phyloP scores from a whole-genome alignment of 163 green algal species.

The Chlorella variabilis region DNA sequence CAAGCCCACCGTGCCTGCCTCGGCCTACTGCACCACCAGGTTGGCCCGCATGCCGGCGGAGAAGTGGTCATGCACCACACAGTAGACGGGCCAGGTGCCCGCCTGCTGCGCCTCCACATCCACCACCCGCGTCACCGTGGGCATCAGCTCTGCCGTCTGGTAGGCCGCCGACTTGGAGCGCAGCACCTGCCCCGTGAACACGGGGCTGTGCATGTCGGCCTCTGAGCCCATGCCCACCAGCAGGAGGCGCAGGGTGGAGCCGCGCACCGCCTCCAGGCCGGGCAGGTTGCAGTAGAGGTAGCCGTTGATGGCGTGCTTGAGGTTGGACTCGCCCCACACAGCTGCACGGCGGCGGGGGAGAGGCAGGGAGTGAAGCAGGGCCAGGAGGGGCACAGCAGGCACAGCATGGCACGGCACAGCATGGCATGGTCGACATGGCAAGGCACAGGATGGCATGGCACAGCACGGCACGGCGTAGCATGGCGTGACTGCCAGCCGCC shows the following conservation, averaged over 20 bases:
- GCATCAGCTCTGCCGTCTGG: conserved; percentile 49
- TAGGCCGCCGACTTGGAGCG: conserved; percentile 9
- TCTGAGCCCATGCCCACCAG: conserved; percentile 71
- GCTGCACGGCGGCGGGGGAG: not conserved
- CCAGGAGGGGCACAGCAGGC: too few relatives aligned
- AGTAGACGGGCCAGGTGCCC: conserved; percentile 40
- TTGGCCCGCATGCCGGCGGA: conserved; percentile 59
- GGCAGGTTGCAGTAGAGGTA: conserved; percentile 83
- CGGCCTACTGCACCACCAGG: conserved; percentile 9
- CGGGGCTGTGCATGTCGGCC: conserved; percentile 67
- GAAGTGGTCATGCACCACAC: conserved; percentile 67
- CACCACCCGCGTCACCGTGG: conserved; percentile 18
- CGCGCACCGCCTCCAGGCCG: conserved; percentile 43
- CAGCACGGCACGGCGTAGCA: too few relatives aligned
- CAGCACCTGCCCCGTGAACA: conserved; percentile 66
- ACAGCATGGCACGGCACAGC: not conserved
- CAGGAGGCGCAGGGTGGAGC: conserved; percentile 72
- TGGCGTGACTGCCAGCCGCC: too few relatives aligned
- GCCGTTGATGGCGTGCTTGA: conserved; percentile 77
- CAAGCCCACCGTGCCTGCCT: too few relatives aligned
- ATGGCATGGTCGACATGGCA: too few relatives aligned
- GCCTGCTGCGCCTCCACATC: conserved; percentile 7
- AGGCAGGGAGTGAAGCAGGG: not conserved
- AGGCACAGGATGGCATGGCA: too few relatives aligned
- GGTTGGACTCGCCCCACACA: conserved; percentile 53